A percentile compares a stretch with the other conserved stretches of the same genome.
phyloP scores from a whole-genome alignment of 2,329 filamentous ascomycete species.

The Graphilbum sp. region DNA sequence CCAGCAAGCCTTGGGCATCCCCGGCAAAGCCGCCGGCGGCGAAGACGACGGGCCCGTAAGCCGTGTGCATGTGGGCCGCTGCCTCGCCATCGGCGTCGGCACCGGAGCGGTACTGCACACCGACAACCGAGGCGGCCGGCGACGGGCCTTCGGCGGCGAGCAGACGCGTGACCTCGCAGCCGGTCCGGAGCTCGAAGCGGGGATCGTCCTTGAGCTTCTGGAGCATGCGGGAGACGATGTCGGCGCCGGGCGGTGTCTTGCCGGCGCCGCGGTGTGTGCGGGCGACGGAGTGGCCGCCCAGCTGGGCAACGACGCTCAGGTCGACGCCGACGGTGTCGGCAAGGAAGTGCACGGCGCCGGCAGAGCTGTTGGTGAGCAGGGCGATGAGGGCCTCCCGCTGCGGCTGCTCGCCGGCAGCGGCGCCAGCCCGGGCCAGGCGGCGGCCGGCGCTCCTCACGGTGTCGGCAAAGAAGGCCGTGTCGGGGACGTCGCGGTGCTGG shows the following conservation, averaged over 20 bases:
- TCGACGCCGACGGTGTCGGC: conserved; percentile 98
- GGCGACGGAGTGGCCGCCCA: conserved; percentile 81
- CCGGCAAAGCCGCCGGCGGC: conserved; percentile 96
- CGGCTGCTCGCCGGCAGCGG: conserved; percentile 13
- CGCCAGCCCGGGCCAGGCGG: conserved; percentile 15
- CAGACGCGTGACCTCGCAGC: conserved; percentile 35
- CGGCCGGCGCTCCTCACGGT: conserved; percentile 39
- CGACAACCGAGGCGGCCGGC: conserved; percentile 36
- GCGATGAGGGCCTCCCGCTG: conserved; percentile 54
- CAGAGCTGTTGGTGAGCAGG: conserved; percentile 96
- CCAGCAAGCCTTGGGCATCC: conserved; percentile 81
- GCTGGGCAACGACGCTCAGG: conserved; percentile 85
- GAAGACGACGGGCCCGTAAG: conserved; percentile 79
- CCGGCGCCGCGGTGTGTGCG: conserved; percentile 97
- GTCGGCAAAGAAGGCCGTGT: conserved; percentile 34
- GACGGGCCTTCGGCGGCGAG: conserved; percentile 11
- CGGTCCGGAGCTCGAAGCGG: conserved; percentile 33
- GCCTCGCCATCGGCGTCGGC: conserved; percentile 29
- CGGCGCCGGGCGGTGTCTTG: conserved; percentile 99
- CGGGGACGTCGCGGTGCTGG: conserved; percentile 23
- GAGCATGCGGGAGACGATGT: conserved; percentile 82
- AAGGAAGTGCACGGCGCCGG: conserved; percentile 90
- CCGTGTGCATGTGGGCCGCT: conserved; percentile 44
- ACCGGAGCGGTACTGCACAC: conserved; percentile 71
- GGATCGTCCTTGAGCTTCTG: conserved; percentile 27